phyloP scores from a whole-genome alignment of 1,284 basidiomycete species.

The Pseudozyma tsukubaensis region DNA sequence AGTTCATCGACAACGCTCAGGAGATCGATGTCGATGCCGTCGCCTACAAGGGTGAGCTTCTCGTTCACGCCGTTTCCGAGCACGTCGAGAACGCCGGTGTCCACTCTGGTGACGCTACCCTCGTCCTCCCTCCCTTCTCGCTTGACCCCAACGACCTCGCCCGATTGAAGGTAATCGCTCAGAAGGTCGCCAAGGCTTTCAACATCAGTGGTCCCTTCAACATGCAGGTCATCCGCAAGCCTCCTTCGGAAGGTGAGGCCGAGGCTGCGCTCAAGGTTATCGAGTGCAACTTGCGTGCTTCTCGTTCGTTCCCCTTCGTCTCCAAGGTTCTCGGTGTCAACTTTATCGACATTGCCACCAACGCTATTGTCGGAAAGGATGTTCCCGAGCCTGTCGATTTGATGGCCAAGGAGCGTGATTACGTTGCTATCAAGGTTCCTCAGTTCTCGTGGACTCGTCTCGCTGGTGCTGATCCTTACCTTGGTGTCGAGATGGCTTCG shows the following conservation, averaged over 20 bases:
- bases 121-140: slow-evolving; percentile 96
- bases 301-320: slow-evolving; percentile 98
- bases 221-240: slow-evolving; percentile 98
- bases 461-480: slow-evolving; percentile 91
- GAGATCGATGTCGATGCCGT: slow-evolving; percentile 99
- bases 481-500: slow-evolving; percentile 98
- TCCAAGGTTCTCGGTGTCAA: slow-evolving; percentile 97
- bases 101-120: slow-evolving; percentile 97
- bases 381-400: slow-evolving; percentile 93
- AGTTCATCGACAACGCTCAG: slow-evolving; percentile 97
- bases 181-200: slow-evolving; percentile 94
- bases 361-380: slow-evolving; percentile 87
- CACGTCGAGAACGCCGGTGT: slow-evolving; percentile 99
- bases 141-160: slow-evolving; percentile 81
- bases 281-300: slow-evolving; percentile 97
- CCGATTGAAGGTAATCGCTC: slow-evolving; percentile 88
- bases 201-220: slow-evolving; percentile 98
- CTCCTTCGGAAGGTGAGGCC: slow-evolving; percentile 73
- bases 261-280: slow-evolving; percentile 90
- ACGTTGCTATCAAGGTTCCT: slow-evolving; percentile 96
- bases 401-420: slow-evolving; percentile 90
- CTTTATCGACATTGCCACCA: slow-evolving; percentile 94
- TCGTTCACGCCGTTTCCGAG: slow-evolving; percentile 95
- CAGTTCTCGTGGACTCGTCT: slow-evolving; percentile 99
- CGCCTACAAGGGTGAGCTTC: slow-evolving; percentile 90